Evolutionary conservation across 2,329 filamentous ascomycete genomes (phyloP), one percentile per base, ranked within the genome.

Genomic region (Colletotrichum sp.): DNA sequence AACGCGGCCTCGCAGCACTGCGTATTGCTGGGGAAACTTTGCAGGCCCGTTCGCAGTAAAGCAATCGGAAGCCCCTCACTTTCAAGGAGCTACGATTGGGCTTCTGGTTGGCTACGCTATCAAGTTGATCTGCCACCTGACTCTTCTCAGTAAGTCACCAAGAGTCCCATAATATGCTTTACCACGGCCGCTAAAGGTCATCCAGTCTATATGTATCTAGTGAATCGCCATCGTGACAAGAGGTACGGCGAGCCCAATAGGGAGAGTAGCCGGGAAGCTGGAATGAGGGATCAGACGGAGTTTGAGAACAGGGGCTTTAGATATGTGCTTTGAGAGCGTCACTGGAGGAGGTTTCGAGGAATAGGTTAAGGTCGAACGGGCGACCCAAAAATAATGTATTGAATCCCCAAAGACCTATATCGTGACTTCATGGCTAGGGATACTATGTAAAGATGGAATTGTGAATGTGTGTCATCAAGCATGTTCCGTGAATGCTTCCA

Each of bases 251-350:
- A 80, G 30, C 78, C 83, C 38, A 78, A 85, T 71, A 84, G 84
- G 78, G 77, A 80, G 66, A 62, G 77, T 48, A 81, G 82, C 80
- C 79, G 84, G 24, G 84, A 87, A 65, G 82, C 81, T 4, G 85
- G 85, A 1, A 87, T 87, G 84, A 80, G 81, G 67, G 84, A 86
- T 70, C 72, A 81, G 48, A 87, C 85, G 1, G 83, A 85, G 77
- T 86, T 85, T 73, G 82, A 86, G 73, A 87, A 87, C 71, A 86
- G 83, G 75, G 81, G 86, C 32, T 87, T 87, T 69, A 77, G 85
- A 58, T 87, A 87, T 77, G 84, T 87, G 8, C 73, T 83, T 34
- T 61, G 12, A n/a, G n/a, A n/a, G n/a, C n/a, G n/a, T n/a, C n/a
- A n/a, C n/a, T n/a, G n/a, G n/a, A n/a, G n/a, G n/a, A n/a, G n/a